Conservation (phyloP, 78 protist genomes). For the Dictyostelium discoideum region dicty_2.7 NC_007090.3:4339501-4340000, state of each 20-base stretch:
- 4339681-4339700: slow-evolving; percentile 18
- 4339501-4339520: slow-evolving; percentile 49
- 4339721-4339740: slow-evolving; percentile 48
- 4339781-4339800: slow-evolving; percentile 30
- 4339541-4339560: slow-evolving; percentile 78
- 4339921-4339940: slow-evolving; percentile 80
- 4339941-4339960: slow-evolving; percentile 58
- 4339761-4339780: slow-evolving; percentile 64
- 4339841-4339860: slow-evolving; percentile 22
- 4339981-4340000: slow-evolving; percentile 87
- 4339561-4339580: not conserved
- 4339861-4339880: slow-evolving; percentile 59
- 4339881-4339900: slow-evolving; percentile 55
- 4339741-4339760: slow-evolving; percentile 52
- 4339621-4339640: slow-evolving; percentile 33
- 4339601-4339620: slow-evolving; percentile 50
- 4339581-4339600: slow-evolving; percentile 2
- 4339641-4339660: slow-evolving; percentile 27
- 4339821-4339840: slow-evolving; percentile 18
- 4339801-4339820: slow-evolving; percentile 36
- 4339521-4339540: slow-evolving; percentile 6
- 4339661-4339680: slow-evolving; percentile 47
- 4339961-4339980: slow-evolving; percentile 66
- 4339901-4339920: slow-evolving; percentile 80
- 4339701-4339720: slow-evolving; percentile 50